Conservation (phyloP, 2,329 filamentous ascomycete genomes). For the Emmonsiellopsis sp. region DNA sequence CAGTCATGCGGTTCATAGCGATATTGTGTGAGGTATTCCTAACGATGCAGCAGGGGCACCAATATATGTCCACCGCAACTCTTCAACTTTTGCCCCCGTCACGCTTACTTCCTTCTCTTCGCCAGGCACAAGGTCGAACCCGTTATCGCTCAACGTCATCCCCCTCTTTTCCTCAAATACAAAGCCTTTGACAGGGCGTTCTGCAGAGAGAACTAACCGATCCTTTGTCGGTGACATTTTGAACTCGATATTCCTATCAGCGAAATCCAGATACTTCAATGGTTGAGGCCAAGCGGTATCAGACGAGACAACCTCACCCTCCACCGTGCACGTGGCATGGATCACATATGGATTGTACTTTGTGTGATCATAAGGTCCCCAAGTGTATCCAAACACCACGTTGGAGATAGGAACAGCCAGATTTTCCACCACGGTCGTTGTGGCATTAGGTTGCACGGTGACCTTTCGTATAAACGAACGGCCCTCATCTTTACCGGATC, state of each 20-base stretch:
- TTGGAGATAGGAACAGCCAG: conserved; percentile 40
- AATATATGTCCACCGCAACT: not conserved
- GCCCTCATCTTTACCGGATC: conserved; percentile 47
- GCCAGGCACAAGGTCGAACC: conserved; percentile 50
- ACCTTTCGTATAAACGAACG: conserved; percentile 41
- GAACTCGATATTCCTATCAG: conserved; percentile 42
- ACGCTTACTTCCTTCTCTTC: conserved; percentile 41
- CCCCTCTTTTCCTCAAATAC: conserved; percentile 51
- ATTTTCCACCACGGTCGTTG: conserved; percentile 41
- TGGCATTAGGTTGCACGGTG: conserved; percentile 44
- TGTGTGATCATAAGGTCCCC: conserved; percentile 20
- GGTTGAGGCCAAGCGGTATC: conserved; percentile 65
- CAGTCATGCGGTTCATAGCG: too few relatives aligned
- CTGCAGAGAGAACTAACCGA: conserved; percentile 36
- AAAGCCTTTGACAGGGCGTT: conserved; percentile 50
- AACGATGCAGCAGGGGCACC: not conserved
- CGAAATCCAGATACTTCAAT: conserved; percentile 54
- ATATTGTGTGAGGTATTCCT: not conserved
- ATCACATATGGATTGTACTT: conserved; percentile 49
- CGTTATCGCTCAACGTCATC: conserved; percentile 46
- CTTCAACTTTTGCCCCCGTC: conserved; percentile 15
- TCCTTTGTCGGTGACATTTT: conserved; percentile 13
- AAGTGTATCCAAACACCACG: not conserved
- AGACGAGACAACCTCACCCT: conserved; percentile 48
- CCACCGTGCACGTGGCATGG: conserved; percentile 19